Base-by-base conservation (phyloP, 768 basidiomycete species). In the Zangia roseola region DNA sequence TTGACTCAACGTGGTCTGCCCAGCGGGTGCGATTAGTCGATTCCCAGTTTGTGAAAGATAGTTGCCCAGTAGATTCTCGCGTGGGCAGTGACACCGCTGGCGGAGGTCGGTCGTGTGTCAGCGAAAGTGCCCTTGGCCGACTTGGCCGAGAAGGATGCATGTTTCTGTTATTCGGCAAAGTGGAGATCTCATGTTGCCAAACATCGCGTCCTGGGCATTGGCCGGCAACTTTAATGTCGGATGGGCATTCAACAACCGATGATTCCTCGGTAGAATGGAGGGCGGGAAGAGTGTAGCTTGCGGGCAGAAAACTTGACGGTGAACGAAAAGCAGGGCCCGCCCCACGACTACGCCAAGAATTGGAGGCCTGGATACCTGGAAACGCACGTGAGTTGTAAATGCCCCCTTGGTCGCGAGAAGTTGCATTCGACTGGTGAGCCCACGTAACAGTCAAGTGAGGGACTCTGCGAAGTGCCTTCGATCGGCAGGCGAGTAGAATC, bases 381-480 rank as follows among this genome's bases (percentile, higher is more conserved):
- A 51, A 52, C 23, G 40, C 39, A 23, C 59, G 60, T 2, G 47
- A 28, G 42, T 54, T 40, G 34, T 60, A 49, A 24, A 37, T 19
- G 26, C 53, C 63, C 13, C 31, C 31, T 0, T 53, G 53, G 24
- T 64, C 60, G 28, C 52, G 53, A 24, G 45, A 30, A n/a, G 47
- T 6, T 20, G 39, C 52, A 31, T 53, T 47, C 40, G 74, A 78
- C 49, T 84, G 83, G 63, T 91, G 88, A 16, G 88, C 86, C 88
- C 89, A 91, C 20, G 87, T 87, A 7, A 88, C 83, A 2, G 79
- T 82, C 10, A 91, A 64, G 63, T 88, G 83, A 36, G 88, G 83
- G 16, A 90, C 72, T 49, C 77, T 74, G 49, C 84, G 80, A 54
- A 91, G 73, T 5, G 86, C 80, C 89, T 91, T 47, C 24, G 7